Conservation (phyloP, 1,139 yeast species). For the Hyphopichia khmerensis region DNA sequence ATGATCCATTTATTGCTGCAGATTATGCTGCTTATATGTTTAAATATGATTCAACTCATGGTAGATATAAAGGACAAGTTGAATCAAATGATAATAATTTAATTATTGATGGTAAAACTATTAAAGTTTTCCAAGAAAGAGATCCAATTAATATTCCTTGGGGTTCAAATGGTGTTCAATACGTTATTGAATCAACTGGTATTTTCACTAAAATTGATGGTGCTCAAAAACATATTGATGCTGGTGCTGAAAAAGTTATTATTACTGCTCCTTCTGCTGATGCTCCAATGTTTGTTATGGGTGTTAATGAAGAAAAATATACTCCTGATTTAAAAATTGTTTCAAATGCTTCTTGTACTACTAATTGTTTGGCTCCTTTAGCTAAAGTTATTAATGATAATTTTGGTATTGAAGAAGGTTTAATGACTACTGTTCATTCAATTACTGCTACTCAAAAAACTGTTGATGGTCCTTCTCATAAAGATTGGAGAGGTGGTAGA, state of each 20-base stretch:
- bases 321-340: conserved; percentile 67
- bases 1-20: conserved; percentile 80
- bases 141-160: conserved; percentile 83
- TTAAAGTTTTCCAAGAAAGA: conserved; percentile 70
- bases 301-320: conserved; percentile 77
- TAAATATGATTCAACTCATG: conserved; percentile 88
- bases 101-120: conserved; percentile 66
- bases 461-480: conserved; percentile 89
- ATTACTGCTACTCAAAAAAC: conserved; percentile 90
- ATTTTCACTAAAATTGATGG: conserved; percentile 78
- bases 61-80: conserved; percentile 70
- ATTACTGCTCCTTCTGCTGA: conserved; percentile 87
- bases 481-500: conserved; percentile 96
- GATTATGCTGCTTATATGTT: conserved; percentile 87
- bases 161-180: conserved; percentile 76
- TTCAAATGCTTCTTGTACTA: conserved; percentile 88
- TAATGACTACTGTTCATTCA: conserved; percentile 90
- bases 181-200: conserved; percentile 86
- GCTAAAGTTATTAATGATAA: conserved; percentile 80
- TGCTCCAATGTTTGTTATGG: conserved; percentile 87
- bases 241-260: conserved; percentile 88
- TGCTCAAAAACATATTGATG: conserved; percentile 77
- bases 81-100: conserved; percentile 53
- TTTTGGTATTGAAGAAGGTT: conserved; percentile 82
- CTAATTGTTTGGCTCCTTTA: conserved; percentile 87